Base-by-base conservation (phyloP, 2,329 filamentous ascomycete species). In the Diaporthe batatas region DNA sequence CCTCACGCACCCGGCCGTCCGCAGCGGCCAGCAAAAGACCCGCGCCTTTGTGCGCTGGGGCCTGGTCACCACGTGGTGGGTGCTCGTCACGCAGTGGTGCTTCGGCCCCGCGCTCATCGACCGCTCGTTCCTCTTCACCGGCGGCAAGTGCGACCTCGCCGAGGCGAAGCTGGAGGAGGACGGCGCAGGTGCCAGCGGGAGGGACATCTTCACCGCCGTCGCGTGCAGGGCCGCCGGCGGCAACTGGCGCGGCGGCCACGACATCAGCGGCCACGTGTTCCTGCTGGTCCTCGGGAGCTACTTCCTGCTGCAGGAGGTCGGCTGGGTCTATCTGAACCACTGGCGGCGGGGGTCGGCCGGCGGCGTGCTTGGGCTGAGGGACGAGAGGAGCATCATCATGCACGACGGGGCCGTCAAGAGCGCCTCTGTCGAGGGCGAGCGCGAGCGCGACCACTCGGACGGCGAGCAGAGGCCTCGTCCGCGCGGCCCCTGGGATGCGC, bases 211-310 rank as follows among this genome's bases (percentile, higher is more conserved):
- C 55, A 96, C 93, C 0, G 91, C 92, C 1, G 90, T 92, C 6
- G 93, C 94, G 55, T 99, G 96, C 80, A 96, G 94, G 84, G 87
- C 91, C 4, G 90, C 91, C 0, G 96, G 96, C 8, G 96, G 96
- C 0, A 85, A 87, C 70, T 99, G 96, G 96, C 90, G 86, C 72
- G 96, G 96, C n/a, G 96, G 96, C 0, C 95, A 98, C 82, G 96
- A 99, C 82, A 96, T 99, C 77, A 96, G 93, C 74, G 96, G 96
- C 0, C 96, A 98, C 82, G 94, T 98, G 5, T 98, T 99, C 79
- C 84, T 99, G 84, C 87, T 99, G 64, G 94, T 97, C 8, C 85
- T 98, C 54, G 94, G 94, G 5, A 96, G 92, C 72, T 91, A 91
- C 62, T 93, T 98, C 79, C 84, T 98, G 68, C 87, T 93, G 82